Base-by-base conservation (phyloP, 1,139 yeast species). In the Hyphopichia fennica region DNA sequence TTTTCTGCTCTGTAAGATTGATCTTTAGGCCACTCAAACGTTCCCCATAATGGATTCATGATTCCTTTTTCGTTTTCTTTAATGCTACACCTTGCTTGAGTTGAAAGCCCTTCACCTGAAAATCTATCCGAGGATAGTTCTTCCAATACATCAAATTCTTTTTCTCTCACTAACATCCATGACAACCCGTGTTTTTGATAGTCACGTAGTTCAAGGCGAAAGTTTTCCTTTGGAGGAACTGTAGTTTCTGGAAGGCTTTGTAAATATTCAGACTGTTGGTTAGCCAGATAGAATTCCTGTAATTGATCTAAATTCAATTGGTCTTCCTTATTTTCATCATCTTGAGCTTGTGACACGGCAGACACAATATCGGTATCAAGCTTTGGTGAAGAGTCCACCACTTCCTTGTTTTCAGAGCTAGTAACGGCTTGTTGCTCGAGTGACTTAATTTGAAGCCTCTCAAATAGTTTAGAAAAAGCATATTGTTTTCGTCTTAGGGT, bases 11-110 rank as follows among this genome's bases (percentile, higher is more conserved):
- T 16, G n/a, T 17, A 19, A 2, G 77, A 64, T 37, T 63, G 60
- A 48, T 75, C 70, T 20, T 58, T 62, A 3, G 96, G 96, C 95
- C 96, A 91, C 45, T 65, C 67, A 54, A 79, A 86, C 42, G 81
- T 81, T 46, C 81, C 81, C 98, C 98, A 93, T 25, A 93, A 63
- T 0, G 98, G 99, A 56, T 90, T 88, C 69, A 87, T 75, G 22
- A 81, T 69, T 3, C 81, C 84, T n/a, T 73, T 76, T 27, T 65
- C 69, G 39, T 55, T 54, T 11, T 60, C 59, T 27, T 58, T 54
- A 8, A 69, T 58, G 5, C 52, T 55, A 6, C 47, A 41, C 37
- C 57, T 58, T 1, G 64, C 53, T 46, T 67, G 72, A 6, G 72
- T 56, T 0, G 73, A 60, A 7, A 67, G 40, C 2, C 38, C 44